phyloP scores from a whole-genome alignment of 2,329 filamentous ascomycete species.

The Clonostachys solani region DNA sequence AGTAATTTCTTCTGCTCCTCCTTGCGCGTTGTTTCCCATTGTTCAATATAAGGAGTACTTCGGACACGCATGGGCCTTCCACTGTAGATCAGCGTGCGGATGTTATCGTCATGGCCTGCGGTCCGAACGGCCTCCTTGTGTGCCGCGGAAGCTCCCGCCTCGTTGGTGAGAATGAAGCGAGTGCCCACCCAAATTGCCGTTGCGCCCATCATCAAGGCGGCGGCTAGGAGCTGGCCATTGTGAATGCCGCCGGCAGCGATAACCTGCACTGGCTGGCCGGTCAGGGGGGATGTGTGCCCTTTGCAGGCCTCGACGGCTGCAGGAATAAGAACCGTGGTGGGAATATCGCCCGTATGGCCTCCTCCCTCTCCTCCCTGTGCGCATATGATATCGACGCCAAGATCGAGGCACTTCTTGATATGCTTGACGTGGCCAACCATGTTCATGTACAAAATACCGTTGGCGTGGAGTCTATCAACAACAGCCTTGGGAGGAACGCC shows the following conservation, averaged over 20 bases:
- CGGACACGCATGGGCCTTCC: constrained; percentile 77
- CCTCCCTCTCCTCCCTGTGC: constrained; percentile 91
- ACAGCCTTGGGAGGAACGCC: constrained; percentile 74
- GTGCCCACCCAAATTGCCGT: constrained; percentile 90
- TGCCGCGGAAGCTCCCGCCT: constrained; percentile 73
- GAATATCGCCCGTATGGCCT: constrained; percentile 85
- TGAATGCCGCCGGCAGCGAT: constrained; percentile 87
- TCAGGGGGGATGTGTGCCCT: constrained; percentile 65
- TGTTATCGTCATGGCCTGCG: constrained; percentile 73
- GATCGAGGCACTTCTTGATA: constrained; percentile 78
- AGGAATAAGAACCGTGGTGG: constrained; percentile 78
- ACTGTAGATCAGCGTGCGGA: constrained; percentile 75
- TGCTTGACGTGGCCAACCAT: constrained; percentile 95
- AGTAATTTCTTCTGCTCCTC: constrained; percentile 72
- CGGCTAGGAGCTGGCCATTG: constrained; percentile 75
- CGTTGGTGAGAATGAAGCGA: constrained; percentile 77
- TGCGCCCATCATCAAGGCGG: constrained; percentile 81
- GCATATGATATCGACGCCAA: constrained; percentile 86
- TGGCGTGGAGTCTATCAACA: constrained; percentile 72
- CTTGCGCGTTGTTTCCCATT: constrained; percentile 69
- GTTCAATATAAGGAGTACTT: constrained; percentile 77
- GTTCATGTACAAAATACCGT: constrained; percentile 86
- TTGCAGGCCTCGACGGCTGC: constrained; percentile 79
- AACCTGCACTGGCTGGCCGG: constrained; percentile 68
- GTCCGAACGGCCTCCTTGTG: constrained; percentile 81